Conservation (phyloP, 176 grass and related monocot genomes). For the Themeda triandra region DNA sequence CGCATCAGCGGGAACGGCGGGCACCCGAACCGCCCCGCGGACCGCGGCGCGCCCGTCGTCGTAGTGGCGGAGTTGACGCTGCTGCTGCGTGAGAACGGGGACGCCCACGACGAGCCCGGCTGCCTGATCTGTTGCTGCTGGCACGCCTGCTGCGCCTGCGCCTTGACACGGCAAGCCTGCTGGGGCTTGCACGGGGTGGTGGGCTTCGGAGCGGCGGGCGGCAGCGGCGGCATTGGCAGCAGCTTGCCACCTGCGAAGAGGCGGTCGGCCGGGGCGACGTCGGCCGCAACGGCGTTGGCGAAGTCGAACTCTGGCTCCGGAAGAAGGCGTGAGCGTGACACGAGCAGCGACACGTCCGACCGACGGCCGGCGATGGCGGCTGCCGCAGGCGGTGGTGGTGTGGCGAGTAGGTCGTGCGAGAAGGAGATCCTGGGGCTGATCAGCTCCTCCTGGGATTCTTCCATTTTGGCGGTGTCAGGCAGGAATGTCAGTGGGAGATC, state of each 20-base stretch:
- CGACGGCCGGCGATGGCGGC: neutral
- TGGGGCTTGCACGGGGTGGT: neutral
- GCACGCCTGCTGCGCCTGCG: neutral
- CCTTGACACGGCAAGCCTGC: neutral
- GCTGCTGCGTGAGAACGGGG: constrained; percentile 43
- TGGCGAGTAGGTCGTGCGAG: constrained; percentile 36
- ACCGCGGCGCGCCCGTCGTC: neutral
- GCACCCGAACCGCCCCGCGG: constrained; percentile 33
- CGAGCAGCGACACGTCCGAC: constrained; percentile 10
- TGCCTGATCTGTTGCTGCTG: neutral
- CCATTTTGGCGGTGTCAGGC: neutral
- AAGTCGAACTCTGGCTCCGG: constrained; percentile 50
- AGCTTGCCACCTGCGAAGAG: constrained; percentile 59
- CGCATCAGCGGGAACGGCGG: constrained; percentile 45
- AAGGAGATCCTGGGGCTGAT: constrained; percentile 68
- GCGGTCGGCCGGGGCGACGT: constrained; percentile 50
- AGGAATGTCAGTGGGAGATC: neutral
- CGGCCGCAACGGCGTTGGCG: constrained; percentile 20
- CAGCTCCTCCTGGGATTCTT: constrained; percentile 24
- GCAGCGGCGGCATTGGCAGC: constrained; percentile 41
- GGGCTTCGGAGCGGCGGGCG: neutral
- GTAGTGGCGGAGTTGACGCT: constrained; percentile 37
- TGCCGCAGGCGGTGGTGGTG: neutral
- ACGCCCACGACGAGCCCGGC: neutral
- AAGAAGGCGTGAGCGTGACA: neutral